Evolutionary conservation across 768 basidiomycete genomes (phyloP).

Genomic region (Tricholoma flavovirens): DNA sequence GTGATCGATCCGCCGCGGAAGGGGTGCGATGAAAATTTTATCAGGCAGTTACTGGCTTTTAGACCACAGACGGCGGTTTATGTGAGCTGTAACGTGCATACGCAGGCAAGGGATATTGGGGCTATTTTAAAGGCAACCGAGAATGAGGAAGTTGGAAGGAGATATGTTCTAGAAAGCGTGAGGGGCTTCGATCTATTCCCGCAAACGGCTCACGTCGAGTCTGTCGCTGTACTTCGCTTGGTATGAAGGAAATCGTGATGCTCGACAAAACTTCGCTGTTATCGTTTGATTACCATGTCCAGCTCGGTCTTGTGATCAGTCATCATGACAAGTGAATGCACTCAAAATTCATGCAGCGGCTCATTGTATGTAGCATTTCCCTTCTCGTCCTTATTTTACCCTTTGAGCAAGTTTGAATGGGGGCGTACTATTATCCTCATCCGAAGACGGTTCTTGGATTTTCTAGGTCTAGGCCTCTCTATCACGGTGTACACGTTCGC

Average conservation of each 20-base stretch:
- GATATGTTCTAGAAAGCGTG: conserved; percentile 77
- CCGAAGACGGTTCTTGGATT: not conserved
- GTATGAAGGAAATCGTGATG: conserved; percentile 11
- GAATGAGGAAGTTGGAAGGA: conserved; percentile 31
- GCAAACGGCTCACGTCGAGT: conserved; percentile 93
- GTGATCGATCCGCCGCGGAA: conserved; percentile 92
- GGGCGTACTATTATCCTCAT: not conserved
- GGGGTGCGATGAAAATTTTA: conserved; percentile 79
- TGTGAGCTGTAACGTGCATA: conserved; percentile 94
- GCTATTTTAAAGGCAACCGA: conserved; percentile 49
- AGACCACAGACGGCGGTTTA: conserved; percentile 70
- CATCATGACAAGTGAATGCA: not conserved
- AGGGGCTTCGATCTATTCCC: conserved; percentile 94
- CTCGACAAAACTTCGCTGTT: not conserved
- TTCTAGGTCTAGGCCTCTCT: not conserved
- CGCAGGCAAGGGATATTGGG: conserved; percentile 85
- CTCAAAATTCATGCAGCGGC: not conserved
- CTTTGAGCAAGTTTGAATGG: not conserved
- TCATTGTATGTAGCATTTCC: not conserved
- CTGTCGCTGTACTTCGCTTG: conserved; percentile 62
- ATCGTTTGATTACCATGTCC: not conserved
- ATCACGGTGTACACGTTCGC: not conserved
- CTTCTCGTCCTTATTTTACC: not conserved
- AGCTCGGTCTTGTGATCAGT: not conserved
- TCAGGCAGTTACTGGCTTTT: conserved; percentile 73